Evolutionary conservation across 805 yeast genomes (phyloP), one percentile per base, ranked within the genome.

Genomic region (Vanderwaltozyma verrucispora): DNA sequence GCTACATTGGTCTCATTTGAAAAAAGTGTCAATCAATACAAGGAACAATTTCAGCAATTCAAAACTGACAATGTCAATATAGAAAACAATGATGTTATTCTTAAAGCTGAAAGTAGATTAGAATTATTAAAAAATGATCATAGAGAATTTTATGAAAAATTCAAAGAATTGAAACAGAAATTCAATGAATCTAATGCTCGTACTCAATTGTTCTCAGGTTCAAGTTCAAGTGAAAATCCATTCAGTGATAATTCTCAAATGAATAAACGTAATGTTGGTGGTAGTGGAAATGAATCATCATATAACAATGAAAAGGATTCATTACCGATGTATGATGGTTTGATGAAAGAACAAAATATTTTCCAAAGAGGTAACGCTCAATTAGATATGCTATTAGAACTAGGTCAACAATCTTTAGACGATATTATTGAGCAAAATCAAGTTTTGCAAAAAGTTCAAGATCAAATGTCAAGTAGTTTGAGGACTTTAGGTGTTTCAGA

Each of bases 351-450:
- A 51, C 71, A 69, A 32, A 71, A 72, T 32, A 71, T 74, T 7
- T 62, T 82, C 27, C 69, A 71, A 24, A 66, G 83, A 39, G 87
- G 95, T 0, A 77, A 82, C 30, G 77, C 77, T 38, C 95, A 85
- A 54, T 64, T 92, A 43, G 98, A 92, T 55, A 86, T 84, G 46
- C 85, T 92, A 30, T 59, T 92, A 30, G 96, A 84, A 51, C 81
- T 85, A 80, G 97, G 96, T 2, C 75, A 81, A 42, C 71, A 72
- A 34, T 85, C 95, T 2, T 74, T 86, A 46, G 94, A 83, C 35
- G 95, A 88, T 53, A 66, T 92, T 17, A 80, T 82, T 15, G 87
- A 80, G 33, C 96, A 92, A 55, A 84, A 85, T 57, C 80, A 79
- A 50, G 69, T 79, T 21, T 67, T 89, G 39, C 64, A 70, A 39